Conservation (phyloP, 202 grass and related monocot species). For the Panicum virgatum region DNA sequence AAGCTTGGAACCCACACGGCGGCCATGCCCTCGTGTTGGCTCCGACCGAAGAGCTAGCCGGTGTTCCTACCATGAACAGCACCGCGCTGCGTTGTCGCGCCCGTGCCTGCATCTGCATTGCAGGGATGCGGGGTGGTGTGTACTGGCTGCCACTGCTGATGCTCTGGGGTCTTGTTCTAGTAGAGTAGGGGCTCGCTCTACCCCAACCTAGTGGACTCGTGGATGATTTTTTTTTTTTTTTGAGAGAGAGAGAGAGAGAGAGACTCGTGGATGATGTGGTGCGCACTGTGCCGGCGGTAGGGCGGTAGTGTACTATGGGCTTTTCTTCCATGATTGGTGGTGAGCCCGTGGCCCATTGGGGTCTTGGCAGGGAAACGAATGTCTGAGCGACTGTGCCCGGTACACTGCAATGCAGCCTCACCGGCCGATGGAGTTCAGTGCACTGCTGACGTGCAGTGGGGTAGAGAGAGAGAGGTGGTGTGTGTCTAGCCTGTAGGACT, state of each 20-base stretch:
- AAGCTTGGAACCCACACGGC: not conserved
- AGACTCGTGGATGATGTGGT: not conserved
- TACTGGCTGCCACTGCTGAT: not conserved
- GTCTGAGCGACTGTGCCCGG: conserved; percentile 25
- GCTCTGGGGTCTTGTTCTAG: not conserved
- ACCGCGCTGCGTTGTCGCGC: not conserved
- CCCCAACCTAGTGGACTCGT: no score
- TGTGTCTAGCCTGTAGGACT: not conserved
- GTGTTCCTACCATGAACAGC: conserved; percentile 3
- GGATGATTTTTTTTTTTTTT: no score
- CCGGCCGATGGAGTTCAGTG: not conserved
- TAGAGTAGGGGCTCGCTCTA: no score
- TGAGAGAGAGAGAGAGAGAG: no score
- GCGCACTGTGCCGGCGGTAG: not conserved
- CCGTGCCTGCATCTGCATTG: not conserved
- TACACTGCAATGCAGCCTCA: not conserved
- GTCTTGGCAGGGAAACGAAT: conserved; percentile 26
- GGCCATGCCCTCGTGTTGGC: conserved; percentile 22
- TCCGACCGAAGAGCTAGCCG: not conserved
- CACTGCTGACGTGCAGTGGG: not conserved
- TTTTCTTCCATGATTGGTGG: not conserved
- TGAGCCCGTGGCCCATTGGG: not conserved
- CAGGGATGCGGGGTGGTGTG: not conserved
- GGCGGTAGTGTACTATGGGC: not conserved
- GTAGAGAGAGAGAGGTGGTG: not conserved